Base-by-base conservation (phyloP, 2,329 filamentous ascomycete genomes). In the Phaeosphaeria sp. region DNA sequence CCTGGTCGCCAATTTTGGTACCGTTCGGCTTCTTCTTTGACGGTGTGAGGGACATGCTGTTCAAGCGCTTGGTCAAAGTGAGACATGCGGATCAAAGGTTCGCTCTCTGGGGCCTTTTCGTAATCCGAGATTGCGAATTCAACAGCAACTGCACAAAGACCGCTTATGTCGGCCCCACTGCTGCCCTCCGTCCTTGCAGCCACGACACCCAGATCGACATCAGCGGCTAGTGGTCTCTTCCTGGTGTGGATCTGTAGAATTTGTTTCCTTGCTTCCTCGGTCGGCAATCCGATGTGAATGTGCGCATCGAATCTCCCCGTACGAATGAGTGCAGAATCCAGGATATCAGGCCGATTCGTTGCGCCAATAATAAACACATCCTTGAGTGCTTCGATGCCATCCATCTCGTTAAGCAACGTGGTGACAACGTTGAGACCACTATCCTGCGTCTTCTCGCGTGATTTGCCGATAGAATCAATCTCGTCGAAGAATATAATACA, bases 401-500 rank as follows among this genome's bases (percentile, higher is more conserved):
- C 94, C 90, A 98, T 96, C 74, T 97, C 94, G 59, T 93, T 97
- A 5, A 98, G 84, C 25, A 98, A 81, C 1, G 93, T 96, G 0
- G 93, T 93, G 15, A 97, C 85, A 46, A 96, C 91, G 72, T 97
- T 95, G 48, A 97, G 84, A 1, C 89, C 86, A 23, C 81, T 82
- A 15, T 85, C 74, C 27, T 73, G 72, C 10, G 68, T 72, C 55
- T 75, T 75, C 66, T 81, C 83, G 79, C 89, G 70, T 77, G 82
- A 82, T 33, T 84, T 83, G 39, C 83, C 90, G 62, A 98, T 94
- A 4, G 91, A 89, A 78, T 98, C 93, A 67, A 98, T 95, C 76
- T 98, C 93, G 74, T 98, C 93, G 65, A 97, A 97, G 83, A 97
- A 98, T 68, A 98, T 93, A 77, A 97, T 94, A 73, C 91, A 93